Base-by-base conservation (phyloP, 2,329 filamentous ascomycete species). In the Ambrosiella cleistominuta region DNA sequence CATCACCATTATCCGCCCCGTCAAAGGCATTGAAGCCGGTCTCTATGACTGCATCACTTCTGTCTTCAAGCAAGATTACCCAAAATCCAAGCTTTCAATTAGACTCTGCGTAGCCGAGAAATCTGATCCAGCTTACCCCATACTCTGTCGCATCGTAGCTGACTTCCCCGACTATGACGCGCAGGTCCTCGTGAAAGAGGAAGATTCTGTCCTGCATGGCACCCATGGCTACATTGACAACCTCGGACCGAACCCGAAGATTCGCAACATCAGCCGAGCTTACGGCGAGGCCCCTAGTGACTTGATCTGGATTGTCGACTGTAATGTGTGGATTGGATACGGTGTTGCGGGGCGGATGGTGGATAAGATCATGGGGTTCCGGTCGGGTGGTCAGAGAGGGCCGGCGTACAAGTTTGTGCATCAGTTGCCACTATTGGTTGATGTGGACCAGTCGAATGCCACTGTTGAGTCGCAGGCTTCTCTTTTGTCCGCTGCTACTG, bases 171-270 rank as follows among this genome's bases (percentile, higher is more conserved):
- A 72, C 11, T 78, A 81, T 64, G 83, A 95, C 70, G 83, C 81
- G 1, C 77, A 76, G 56, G 74, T 97, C 2, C 76, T 90, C 9
- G 75, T 96, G 53, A 91, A 96, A 71, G 80, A 86, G 54, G 85
- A 95, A 61, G 89, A 95, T 67, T 81, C 85, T 0, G 69, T 81
- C 37, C 72, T 95, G 7, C 77, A 80, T 57, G 77, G 75, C 37
- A 65, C 73, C 38, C 69, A 71, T 9, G 76, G 75, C 57, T 70
- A 75, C 52, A 65, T 70, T 54, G 70, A 77, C 62, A 76, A 80
- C 59, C 76, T 97, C 59, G 94, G 94, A 0, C 93, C 93, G 1
- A 98, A 98, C 66, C 93, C 93, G n/a, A 98, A 98, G 74, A 94
- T 98, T 64, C 78, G 93, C 55, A 98, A 98, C 68, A 88, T 97